A percentile compares a stretch with the other conserved stretches of the same genome.
These are phyloP conservation scores for Entrophospora sp. DNA, from an alignment of 192 early-diverging fungal species.

Conservation along the genomic window DNA sequence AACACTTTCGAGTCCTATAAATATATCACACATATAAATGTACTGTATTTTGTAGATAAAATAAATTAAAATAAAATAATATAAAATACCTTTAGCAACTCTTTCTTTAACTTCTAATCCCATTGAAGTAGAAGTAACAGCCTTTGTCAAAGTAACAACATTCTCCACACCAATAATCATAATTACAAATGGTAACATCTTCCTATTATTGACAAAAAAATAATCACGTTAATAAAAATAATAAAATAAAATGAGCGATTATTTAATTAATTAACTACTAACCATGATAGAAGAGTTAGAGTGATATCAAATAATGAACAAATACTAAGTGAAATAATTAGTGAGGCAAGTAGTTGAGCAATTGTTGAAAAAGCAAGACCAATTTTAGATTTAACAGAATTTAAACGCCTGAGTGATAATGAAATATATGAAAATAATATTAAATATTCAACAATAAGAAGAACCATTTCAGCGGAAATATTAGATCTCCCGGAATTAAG, in stretches of 20 bases:
- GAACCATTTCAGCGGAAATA: slow-evolving; percentile 26
- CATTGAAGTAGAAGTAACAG: slow-evolving; percentile 58
- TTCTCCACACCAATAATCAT: slow-evolving; percentile 69
- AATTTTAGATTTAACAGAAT: slow-evolving; percentile 69
- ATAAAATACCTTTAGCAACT: too few species aligned
- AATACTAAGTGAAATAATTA: slow-evolving; percentile 56
- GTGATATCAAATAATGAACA: slow-evolving; percentile 48
- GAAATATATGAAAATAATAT: slow-evolving; percentile 65
- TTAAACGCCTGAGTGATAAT: slow-evolving; percentile 50
- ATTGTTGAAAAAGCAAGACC: slow-evolving; percentile 61
- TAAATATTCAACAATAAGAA: slow-evolving; percentile 48
- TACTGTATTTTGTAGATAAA: slow-evolving; percentile 8
- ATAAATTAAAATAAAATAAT: too few species aligned
- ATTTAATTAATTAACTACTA: too few species aligned
- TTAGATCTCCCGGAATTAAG: background rate
- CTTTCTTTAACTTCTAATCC: slow-evolving; percentile 67
- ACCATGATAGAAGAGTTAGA: slow-evolving; percentile 49
- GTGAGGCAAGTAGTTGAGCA: slow-evolving; percentile 48
- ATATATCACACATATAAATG: background rate
- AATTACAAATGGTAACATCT: slow-evolving; percentile 58
- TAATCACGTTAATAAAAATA: too few species aligned
- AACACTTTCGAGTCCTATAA: slow-evolving; percentile 43
- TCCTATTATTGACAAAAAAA: slow-evolving; percentile 48
- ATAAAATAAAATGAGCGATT: too few species aligned
- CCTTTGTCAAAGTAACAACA: slow-evolving; percentile 60